Base-by-base conservation (phyloP, 116 monocot genomes). In the Posidonia oceanica region DNA sequence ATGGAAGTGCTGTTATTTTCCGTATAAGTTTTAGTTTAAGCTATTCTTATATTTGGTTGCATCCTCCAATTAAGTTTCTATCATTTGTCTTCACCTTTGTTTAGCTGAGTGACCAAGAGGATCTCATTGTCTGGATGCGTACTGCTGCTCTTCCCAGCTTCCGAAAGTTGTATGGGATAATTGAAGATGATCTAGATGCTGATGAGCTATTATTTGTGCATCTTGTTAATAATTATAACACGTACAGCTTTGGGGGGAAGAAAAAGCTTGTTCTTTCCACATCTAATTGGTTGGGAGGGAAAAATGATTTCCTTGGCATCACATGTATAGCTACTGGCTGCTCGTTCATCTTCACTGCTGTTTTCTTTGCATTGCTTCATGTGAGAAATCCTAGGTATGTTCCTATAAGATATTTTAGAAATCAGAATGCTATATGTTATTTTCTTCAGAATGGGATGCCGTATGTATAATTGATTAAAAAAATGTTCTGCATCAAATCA, bases 91-190 rank as follows among this genome's bases (percentile, higher is more conserved):
- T 69, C 41, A 51, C 51, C 4, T 41, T 58, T 70, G 16, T 58
- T 59, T 66, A 89, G 89, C 69, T 89, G 69, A 83, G 74, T 55
- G 68, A 87, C 63, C 87, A 91, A 64, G 87, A 80, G 54, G 79
- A 84, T 63, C 81, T 90, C 12, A 90, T 87, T 22, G 84, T 91
- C 38, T 87, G 87, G 90, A 84, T 87, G 87, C 77, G 87, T 2
- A 84, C 80, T 57, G 78, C 87, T 51, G 90, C 87, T 22, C 79
- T 90, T 70, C 86, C 90, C 55, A 90, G 79, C 59, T 90, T 90
- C 51, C 75, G 86, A 64, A 90, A 90, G 69, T 48, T 86, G 12
- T 90, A 86, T 74, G 90, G 90, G 48, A 90, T 69, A 66, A 90
- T 90, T 40, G 77, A 86, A 17, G 72, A 72, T 6, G 86, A 90